phyloP scores from a whole-genome alignment of 495 filamentous ascomycete species.

The Friedmanniomyces simplex region DNA sequence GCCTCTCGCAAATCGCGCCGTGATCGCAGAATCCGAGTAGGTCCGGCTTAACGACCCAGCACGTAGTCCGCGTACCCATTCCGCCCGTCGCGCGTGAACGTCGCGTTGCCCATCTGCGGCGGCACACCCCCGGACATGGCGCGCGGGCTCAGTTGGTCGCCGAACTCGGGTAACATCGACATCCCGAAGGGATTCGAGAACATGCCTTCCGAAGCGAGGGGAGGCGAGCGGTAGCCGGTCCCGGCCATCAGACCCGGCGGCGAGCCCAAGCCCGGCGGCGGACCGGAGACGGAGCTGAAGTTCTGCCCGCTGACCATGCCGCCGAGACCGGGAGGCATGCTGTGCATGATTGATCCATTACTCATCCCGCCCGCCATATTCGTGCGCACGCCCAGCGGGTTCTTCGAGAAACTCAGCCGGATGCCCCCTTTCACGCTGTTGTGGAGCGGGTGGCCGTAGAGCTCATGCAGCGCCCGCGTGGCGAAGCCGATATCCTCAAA shows the following conservation, averaged over 20 bases:
- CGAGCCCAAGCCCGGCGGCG: conserved; percentile 10
- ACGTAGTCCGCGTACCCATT: conserved; percentile 3
- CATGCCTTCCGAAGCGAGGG: conserved; percentile 11
- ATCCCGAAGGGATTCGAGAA: conserved; percentile 16
- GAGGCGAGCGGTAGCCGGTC: background rate
- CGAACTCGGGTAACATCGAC: conserved; percentile 5
- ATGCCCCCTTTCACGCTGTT: conserved; percentile 96
- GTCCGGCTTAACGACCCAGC: background rate
- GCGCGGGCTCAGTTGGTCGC: conserved; percentile 1
- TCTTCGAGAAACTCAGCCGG: conserved; percentile 96
- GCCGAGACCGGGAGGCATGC: conserved; percentile 14
- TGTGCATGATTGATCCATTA: conserved; percentile 3
- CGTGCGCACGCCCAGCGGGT: conserved; percentile 77
- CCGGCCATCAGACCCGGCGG: background rate
- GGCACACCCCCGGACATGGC: conserved; percentile 10
- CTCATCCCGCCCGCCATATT: background rate
- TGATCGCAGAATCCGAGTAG: background rate
- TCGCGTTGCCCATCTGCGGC: background rate
- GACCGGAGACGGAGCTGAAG: conserved; percentile 19
- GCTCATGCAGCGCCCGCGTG: conserved; percentile 82
- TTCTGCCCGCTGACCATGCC: background rate
- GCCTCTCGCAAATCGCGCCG: too few species aligned
- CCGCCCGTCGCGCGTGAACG: background rate
- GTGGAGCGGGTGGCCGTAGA: conserved; percentile 80
- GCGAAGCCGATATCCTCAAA: conserved; percentile 93